A percentile compares a stretch with the other conserved stretches of the same genome.
Conservation (phyloP, 1,284 basidiomycete genomes). For the Golubevia sp. region DNA sequence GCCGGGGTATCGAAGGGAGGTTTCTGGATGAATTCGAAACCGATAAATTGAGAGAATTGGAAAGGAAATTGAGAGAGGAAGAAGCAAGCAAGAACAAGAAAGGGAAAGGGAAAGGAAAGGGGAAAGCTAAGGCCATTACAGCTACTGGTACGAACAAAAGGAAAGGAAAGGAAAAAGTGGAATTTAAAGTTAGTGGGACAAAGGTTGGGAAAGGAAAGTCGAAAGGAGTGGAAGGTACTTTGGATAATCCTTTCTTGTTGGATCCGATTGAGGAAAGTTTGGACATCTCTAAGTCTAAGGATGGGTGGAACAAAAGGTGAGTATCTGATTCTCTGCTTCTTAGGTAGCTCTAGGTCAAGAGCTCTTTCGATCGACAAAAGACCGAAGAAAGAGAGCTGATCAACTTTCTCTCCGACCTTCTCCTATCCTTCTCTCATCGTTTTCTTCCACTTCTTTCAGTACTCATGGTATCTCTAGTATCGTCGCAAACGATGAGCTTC, state of each 20-base stretch:
- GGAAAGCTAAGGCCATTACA: background rate
- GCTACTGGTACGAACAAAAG: background rate
- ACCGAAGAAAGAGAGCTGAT: too few species aligned
- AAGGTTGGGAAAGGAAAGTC: background rate
- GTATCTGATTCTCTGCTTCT: too few species aligned
- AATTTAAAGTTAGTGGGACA: background rate
- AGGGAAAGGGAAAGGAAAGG: background rate
- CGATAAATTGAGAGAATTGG: background rate
- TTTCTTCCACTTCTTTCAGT: constrained; percentile 3
- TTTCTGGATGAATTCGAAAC: background rate
- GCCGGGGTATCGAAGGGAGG: background rate
- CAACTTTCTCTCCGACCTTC: too few species aligned
- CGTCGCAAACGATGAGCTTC: constrained; percentile 3
- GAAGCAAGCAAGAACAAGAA: background rate
- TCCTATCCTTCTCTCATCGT: background rate
- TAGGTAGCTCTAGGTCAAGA: too few species aligned
- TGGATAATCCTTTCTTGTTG: background rate
- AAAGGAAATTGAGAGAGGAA: background rate
- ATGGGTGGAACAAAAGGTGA: background rate
- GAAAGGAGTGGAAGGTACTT: too few species aligned
- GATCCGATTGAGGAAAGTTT: background rate
- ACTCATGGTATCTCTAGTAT: constrained; percentile 52
- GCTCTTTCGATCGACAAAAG: too few species aligned
- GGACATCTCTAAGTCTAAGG: background rate
- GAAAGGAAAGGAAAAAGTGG: too few species aligned